Conservation (phyloP, 192 early-diverging fungal genomes). For the Chytriomyces sp. region DNA sequence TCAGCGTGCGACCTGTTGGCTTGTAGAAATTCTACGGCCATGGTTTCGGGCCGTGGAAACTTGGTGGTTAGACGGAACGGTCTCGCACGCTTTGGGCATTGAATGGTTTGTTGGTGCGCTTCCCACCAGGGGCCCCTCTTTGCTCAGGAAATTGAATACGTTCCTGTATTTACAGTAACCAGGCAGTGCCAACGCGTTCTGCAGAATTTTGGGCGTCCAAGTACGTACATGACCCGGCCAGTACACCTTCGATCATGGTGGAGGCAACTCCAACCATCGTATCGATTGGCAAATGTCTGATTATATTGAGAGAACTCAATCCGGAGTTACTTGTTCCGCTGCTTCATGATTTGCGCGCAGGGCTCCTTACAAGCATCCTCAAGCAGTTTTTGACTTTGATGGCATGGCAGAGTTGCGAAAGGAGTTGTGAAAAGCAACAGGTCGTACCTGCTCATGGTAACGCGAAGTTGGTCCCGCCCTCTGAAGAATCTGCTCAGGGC, state of each 20-base stretch:
- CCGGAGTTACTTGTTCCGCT: background rate
- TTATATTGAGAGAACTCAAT: constrained; percentile 18
- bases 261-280: background rate
- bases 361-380: background rate
- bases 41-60: constrained; percentile 20
- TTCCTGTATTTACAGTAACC: background rate
- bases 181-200: background rate
- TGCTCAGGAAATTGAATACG: background rate
- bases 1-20: background rate
- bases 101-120: background rate
- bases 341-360: background rate
- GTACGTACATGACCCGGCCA: too few species aligned
- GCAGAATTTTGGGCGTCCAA: constrained; percentile 5
- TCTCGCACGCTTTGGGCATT: background rate
- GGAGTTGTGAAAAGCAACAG: too few species aligned
- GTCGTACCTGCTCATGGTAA: too few species aligned
- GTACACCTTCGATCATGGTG: too few species aligned
- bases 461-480: too few species aligned
- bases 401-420: too few species aligned
- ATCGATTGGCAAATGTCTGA: constrained; percentile 20
- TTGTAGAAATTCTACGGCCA: constrained; percentile 5
- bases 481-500: too few species aligned
- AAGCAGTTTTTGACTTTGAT: background rate
- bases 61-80: constrained; percentile 24
- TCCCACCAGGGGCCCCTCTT: background rate